A percentile compares a stretch with the other conserved stretches of the same genome.
These are phyloP conservation scores for Geoglossum glabrum DNA, from an alignment of 495 filamentous ascomycete species.

Conservation along the genomic window DNA sequence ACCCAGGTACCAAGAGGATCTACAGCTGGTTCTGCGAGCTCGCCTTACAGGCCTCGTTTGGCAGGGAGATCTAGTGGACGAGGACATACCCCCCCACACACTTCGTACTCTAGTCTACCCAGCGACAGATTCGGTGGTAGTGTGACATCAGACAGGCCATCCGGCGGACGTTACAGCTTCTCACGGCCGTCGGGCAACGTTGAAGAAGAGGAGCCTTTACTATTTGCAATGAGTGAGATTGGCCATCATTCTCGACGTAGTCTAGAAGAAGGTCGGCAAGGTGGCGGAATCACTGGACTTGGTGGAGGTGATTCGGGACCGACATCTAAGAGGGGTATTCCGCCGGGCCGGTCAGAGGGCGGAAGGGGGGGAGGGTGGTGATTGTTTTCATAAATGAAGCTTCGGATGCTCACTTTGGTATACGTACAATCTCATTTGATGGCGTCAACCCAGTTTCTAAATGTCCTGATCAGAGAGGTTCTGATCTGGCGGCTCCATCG, in stretches of 20 bases:
- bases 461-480: not conserved
- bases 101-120: not conserved
- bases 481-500: not conserved
- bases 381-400: not conserved
- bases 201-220: slow-evolving; percentile 58
- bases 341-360: not conserved
- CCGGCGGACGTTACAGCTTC: slow-evolving; percentile 25
- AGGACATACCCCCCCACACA: slow-evolving; percentile 3
- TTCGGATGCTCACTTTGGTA: not conserved
- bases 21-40: not conserved
- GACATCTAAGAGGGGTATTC: not conserved
- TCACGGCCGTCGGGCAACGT: slow-evolving; percentile 10
- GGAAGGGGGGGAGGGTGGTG: not conserved
- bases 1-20: not conserved
- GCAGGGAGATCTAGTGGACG: not conserved
- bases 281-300: not conserved
- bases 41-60: not conserved
- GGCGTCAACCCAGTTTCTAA: not conserved
- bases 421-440: not conserved
- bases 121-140: slow-evolving; percentile 3
- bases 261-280: slow-evolving; percentile 36
- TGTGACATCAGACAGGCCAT: slow-evolving; percentile 11
- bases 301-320: not conserved
- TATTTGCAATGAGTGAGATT: slow-evolving; percentile 81
- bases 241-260: slow-evolving; percentile 44